Conservation (phyloP, 345 rosid species). For the Streptanthus diversifolius region DNA sequence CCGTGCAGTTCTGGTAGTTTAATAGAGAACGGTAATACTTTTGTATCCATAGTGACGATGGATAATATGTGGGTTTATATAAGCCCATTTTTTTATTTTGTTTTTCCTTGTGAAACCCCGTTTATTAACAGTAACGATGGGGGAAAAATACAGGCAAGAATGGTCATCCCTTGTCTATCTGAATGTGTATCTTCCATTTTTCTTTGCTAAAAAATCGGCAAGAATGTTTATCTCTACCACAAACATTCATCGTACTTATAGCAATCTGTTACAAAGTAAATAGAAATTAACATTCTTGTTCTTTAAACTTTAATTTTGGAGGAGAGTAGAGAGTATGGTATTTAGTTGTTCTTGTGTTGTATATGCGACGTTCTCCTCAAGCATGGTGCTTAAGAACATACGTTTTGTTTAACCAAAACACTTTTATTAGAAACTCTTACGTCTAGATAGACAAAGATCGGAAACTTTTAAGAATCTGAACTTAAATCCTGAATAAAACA, state of each 20-base stretch:
- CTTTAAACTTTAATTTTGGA: too few species aligned
- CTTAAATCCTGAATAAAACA: too few species aligned
- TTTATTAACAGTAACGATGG: background rate
- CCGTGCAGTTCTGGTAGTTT: slow-evolving; percentile 1
- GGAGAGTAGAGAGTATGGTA: too few species aligned
- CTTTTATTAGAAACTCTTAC: background rate
- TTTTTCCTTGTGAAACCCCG: background rate
- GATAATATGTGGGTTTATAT: background rate
- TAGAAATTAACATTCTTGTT: too few species aligned
- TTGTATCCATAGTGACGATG: background rate
- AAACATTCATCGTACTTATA: too few species aligned
- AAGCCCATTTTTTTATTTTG: background rate
- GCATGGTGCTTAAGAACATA: background rate
- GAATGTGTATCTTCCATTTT: too few species aligned
- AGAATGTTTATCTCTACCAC: too few species aligned
- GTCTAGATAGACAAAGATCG: background rate
- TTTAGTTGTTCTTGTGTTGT: background rate
- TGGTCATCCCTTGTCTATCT: too few species aligned
- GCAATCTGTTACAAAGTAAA: too few species aligned
- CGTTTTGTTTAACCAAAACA: background rate
- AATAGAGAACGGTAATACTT: slow-evolving; percentile 11
- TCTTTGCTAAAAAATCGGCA: too few species aligned
- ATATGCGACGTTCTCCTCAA: background rate
- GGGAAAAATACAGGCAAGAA: too few species aligned
- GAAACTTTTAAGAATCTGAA: background rate